phyloP scores from a whole-genome alignment of 805 yeast genomes.

The Zygoascus bituminiphila region DNA sequence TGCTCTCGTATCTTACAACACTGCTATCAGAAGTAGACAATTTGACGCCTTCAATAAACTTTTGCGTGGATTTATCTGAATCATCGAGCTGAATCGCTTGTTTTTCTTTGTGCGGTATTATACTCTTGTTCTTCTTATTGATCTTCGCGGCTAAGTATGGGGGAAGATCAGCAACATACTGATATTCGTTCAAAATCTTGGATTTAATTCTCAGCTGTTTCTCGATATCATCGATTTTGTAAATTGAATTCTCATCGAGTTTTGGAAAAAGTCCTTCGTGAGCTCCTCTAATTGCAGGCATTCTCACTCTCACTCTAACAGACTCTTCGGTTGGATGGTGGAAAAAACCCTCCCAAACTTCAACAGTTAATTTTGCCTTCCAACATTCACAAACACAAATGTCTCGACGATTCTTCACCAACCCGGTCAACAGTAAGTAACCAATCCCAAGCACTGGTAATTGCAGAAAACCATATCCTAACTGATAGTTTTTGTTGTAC shows the following conservation, averaged over 20 bases:
- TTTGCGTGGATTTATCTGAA: neutral
- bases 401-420: conserved; percentile 13
- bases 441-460: neutral
- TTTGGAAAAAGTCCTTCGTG: neutral
- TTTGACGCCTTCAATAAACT: neutral
- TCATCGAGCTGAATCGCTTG: neutral
- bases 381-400: neutral
- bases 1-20: neutral
- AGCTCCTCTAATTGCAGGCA: no score
- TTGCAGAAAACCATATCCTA: neutral
- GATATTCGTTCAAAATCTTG: conserved; percentile 18
- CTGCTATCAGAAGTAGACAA: neutral
- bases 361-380: no score
- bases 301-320: no score
- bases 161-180: conserved; percentile 19
- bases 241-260: neutral
- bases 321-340: no score
- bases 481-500: conserved; percentile 22
- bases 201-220: conserved; percentile 5
- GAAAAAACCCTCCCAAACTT: no score
- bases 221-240: neutral
- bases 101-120: conserved; percentile 6
- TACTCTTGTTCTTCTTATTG: conserved; percentile 1
- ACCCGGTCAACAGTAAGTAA: conserved; percentile 9
- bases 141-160: conserved; percentile 20